Evolutionary conservation across 2,329 filamentous ascomycete genomes (phyloP).

Genomic region (Monosporascus ibericus): DNA sequence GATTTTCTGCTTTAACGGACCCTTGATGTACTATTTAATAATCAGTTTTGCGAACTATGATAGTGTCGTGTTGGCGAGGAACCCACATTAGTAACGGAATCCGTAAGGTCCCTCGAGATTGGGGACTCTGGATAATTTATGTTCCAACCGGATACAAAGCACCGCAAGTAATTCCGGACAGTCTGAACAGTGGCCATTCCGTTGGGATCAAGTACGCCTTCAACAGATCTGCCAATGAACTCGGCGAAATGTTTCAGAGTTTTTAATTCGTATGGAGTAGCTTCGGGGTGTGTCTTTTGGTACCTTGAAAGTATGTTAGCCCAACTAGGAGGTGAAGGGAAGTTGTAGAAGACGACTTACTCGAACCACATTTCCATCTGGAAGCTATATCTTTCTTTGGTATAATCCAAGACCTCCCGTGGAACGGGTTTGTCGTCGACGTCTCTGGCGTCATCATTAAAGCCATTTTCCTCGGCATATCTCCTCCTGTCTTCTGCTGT

Average conservation of each 20-base stretch:
- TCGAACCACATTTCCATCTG: too few relatives aligned
- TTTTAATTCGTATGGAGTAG: not conserved
- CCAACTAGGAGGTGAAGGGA: too few relatives aligned
- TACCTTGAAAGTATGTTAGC: not conserved
- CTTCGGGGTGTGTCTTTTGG: not conserved
- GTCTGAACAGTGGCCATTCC: conserved; percentile 3
- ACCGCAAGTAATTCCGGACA: conserved; percentile 3
- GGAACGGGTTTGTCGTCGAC: conserved; percentile 1
- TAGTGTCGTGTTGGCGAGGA: not conserved
- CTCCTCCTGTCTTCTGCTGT: too few relatives aligned
- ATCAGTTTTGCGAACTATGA: not conserved
- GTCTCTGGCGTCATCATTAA: too few relatives aligned
- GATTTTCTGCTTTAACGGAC: not conserved
- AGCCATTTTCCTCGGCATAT: too few relatives aligned
- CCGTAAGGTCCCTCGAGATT: conserved; percentile 1
- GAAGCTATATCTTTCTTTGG: not conserved
- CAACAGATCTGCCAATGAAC: too few relatives aligned
- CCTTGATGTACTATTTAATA: not conserved
- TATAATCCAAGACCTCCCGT: not conserved
- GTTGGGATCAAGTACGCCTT: not conserved
- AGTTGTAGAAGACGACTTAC: too few relatives aligned
- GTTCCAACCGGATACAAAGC: conserved; percentile 4
- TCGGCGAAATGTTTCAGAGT: too few relatives aligned
- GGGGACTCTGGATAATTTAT: not conserved
- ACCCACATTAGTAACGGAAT: conserved; percentile 5